These are phyloP conservation scores for Eragrostis nindensis DNA, from an alignment of 176 grass and related monocot genomes.

Conservation along the genomic window DNA sequence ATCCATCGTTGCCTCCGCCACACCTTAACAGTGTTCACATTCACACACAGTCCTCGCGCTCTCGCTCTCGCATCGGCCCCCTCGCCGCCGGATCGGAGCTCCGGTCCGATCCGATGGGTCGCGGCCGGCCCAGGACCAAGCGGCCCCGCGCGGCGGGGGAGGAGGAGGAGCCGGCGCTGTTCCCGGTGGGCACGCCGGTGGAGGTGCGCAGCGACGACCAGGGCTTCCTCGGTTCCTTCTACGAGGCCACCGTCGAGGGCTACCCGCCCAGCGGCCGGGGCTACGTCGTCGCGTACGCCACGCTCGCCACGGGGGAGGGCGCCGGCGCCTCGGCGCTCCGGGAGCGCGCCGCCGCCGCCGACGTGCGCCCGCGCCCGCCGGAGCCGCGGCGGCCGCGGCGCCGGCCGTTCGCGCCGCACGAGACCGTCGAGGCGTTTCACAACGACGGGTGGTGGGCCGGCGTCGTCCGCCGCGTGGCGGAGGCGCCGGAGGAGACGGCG, in stretches of 20 bases:
- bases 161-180: background rate
- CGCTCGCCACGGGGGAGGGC: constrained; percentile 1
- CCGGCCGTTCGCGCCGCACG: constrained; percentile 42
- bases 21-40: too few relatives aligned
- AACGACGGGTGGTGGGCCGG: constrained; percentile 77
- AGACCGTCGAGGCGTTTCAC: constrained; percentile 66
- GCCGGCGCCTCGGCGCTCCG: background rate
- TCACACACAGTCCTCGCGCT: too few relatives aligned
- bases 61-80: too few relatives aligned
- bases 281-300: constrained; percentile 42
- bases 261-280: background rate
- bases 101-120: too few relatives aligned
- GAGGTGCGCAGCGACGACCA: constrained; percentile 39
- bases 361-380: constrained; percentile 35
- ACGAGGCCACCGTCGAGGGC: constrained; percentile 33
- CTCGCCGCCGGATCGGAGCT: too few relatives aligned
- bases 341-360: background rate
- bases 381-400: background rate
- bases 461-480: constrained; percentile 37
- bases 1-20: too few relatives aligned
- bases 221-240: constrained; percentile 32
- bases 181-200: constrained; percentile 23
- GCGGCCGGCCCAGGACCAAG: too few relatives aligned
- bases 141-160: too few relatives aligned
- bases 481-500: background rate